A percentile compares a stretch with the other conserved stretches of the same genome.
phyloP scores from a whole-genome alignment of 2,329 filamentous ascomycete genomes.

The Scleromitrula shiraiana region DNA sequence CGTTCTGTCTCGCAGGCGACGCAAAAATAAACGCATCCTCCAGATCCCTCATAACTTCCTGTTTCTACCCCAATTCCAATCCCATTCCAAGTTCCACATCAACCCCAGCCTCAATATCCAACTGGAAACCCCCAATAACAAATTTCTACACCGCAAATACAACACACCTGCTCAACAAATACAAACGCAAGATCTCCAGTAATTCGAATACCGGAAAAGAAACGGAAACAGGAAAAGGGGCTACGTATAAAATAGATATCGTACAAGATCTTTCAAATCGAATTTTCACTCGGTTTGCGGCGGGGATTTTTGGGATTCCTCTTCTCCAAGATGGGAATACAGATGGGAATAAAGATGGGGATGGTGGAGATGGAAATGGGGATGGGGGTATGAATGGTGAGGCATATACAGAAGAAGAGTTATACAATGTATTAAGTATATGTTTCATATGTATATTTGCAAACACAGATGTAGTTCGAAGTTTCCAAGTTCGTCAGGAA shows the following conservation, averaged over 20 bases:
- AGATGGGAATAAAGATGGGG: slow-evolving; percentile 18
- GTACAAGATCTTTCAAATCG: slow-evolving; percentile 48
- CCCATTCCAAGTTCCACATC: neutral
- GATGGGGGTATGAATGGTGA: no score
- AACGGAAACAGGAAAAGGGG: neutral
- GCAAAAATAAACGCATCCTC: neutral
- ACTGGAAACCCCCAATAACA: neutral
- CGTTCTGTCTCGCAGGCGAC: neutral
- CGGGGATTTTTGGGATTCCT: slow-evolving; percentile 43
- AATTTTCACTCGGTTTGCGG: slow-evolving; percentile 43
- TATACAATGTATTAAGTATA: slow-evolving; percentile 39
- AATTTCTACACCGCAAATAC: neutral
- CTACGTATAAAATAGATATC: slow-evolving; percentile 53
- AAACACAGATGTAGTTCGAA: slow-evolving; percentile 53
- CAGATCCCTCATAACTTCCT: slow-evolving; percentile 1
- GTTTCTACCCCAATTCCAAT: no score
- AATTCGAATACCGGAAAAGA: neutral
- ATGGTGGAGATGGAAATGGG: neutral
- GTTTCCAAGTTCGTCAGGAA: slow-evolving; percentile 53
- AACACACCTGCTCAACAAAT: slow-evolving; percentile 48
- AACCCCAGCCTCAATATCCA: neutral
- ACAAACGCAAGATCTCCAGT: slow-evolving; percentile 50
- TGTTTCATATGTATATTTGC: slow-evolving; percentile 60
- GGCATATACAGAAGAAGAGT: slow-evolving; percentile 23
- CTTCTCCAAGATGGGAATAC: slow-evolving; percentile 21